phyloP scores from a whole-genome alignment of 352 stramenopile genomes.

The Phytophthora rubi region DNA sequence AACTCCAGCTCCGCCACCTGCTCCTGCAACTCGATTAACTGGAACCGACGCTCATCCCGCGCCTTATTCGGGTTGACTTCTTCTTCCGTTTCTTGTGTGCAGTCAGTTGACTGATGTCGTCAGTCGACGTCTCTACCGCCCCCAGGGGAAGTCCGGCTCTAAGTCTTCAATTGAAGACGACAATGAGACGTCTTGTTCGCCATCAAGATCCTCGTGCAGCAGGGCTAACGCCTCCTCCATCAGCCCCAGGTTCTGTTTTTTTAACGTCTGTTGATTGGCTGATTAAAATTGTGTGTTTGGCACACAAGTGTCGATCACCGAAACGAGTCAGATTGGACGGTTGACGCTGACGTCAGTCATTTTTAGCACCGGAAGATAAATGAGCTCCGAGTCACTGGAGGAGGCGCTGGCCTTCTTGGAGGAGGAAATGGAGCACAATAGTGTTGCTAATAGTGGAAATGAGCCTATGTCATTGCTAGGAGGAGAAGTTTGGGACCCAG shows the following conservation, averaged over 20 bases:
- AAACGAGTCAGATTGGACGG: neutral
- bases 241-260: neutral
- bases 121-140: neutral
- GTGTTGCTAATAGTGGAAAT: neutral
- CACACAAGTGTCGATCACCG: slow-evolving; percentile 11
- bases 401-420: slow-evolving; percentile 20
- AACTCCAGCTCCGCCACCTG: slow-evolving; percentile 27
- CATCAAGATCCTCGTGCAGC: slow-evolving; percentile 13
- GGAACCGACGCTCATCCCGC: slow-evolving; percentile 32
- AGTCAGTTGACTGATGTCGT: neutral
- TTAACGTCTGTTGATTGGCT: slow-evolving; percentile 9
- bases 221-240: slow-evolving; percentile 29
- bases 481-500: slow-evolving; percentile 10
- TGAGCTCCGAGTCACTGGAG: slow-evolving; percentile 24
- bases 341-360: neutral
- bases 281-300: neutral
- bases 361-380: neutral
- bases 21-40: slow-evolving; percentile 27
- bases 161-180: neutral
- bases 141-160: neutral
- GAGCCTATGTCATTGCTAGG: neutral
- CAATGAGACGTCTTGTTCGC: neutral
- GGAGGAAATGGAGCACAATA: slow-evolving; percentile 1
- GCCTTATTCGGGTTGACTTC: slow-evolving; percentile 40
- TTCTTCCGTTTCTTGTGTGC: slow-evolving; percentile 26